Percentiles rank a stretch among this genome's conserved stretches.
phyloP scores from a whole-genome alignment of 2,329 filamentous ascomycete genomes.

The Aspergillus sp. region DNA sequence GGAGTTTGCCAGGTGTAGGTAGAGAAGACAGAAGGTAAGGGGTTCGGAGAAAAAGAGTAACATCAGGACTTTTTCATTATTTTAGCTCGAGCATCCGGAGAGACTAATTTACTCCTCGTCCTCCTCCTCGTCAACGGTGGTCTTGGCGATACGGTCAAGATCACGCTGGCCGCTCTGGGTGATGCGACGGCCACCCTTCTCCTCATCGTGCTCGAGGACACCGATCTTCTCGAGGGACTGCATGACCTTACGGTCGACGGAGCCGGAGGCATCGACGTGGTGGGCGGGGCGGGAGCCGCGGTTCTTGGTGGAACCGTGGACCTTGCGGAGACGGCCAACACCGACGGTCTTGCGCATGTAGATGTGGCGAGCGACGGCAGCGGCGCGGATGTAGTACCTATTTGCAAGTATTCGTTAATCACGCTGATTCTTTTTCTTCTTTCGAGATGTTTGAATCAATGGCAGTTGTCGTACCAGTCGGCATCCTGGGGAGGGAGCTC shows the following conservation, averaged over 20 bases:
- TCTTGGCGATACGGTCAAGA: conserved; percentile 92
- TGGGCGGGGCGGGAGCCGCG: conserved; percentile 86
- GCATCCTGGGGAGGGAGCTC: conserved; percentile 97
- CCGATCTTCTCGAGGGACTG: conserved; percentile 99
- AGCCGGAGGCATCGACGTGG: conserved; percentile 93
- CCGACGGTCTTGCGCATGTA: conserved; percentile 99
- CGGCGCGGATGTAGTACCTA: conserved; percentile 79
- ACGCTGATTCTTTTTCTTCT: background rate
- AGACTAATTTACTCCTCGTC: conserved; percentile 47
- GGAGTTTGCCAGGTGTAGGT: conserved; percentile 3
- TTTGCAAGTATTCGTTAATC: background rate
- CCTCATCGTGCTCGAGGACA: conserved; percentile 95
- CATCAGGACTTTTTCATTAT: conserved; percentile 32
- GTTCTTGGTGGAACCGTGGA: conserved; percentile 96
- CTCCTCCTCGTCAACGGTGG: conserved; percentile 55
- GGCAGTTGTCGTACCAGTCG: conserved; percentile 77
- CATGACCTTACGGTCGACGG: conserved; percentile 95
- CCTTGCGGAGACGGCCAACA: conserved; percentile 95
- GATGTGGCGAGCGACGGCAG: conserved; percentile 94
- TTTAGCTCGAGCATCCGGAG: conserved; percentile 20
- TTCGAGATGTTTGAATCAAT: conserved; percentile 18
- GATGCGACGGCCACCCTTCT: conserved; percentile 97
- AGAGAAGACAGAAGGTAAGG: conserved; percentile 5
- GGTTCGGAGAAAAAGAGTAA: conserved; percentile 13
- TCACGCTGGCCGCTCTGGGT: conserved; percentile 98